phyloP scores from a whole-genome alignment of 1,284 basidiomycete genomes.

The Ceratobasidium papillatum region DNA sequence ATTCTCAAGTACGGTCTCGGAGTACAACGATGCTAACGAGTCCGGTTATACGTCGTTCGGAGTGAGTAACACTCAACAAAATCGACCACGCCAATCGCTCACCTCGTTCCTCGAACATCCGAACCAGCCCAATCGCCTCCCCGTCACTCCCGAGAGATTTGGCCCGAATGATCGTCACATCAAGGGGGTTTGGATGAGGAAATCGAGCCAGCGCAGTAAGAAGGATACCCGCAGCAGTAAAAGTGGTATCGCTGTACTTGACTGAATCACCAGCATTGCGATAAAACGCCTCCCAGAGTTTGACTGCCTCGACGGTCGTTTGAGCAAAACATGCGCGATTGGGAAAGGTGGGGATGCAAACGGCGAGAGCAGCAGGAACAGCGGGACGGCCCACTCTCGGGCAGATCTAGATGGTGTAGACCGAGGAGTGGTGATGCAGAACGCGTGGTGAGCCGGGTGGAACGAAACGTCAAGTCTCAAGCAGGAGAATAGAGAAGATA shows the following conservation, averaged over 20 bases:
- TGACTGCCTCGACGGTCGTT: conserved; percentile 55
- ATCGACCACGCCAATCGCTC: conserved; percentile 41
- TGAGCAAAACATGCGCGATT: conserved; percentile 59
- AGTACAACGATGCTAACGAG: conserved; percentile 61
- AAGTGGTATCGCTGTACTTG: conserved; percentile 19
- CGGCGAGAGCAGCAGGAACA: conserved; percentile 50
- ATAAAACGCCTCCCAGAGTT: conserved; percentile 58
- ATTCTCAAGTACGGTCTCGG: conserved; percentile 61
- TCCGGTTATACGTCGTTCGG: conserved; percentile 51
- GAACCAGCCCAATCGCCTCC: conserved; percentile 60
- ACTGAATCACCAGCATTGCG: conserved; percentile 40
- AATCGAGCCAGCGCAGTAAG: conserved; percentile 50
- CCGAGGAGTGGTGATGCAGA: conserved; percentile 20
- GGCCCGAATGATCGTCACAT: conserved; percentile 67
- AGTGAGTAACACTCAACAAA: conserved; percentile 40
- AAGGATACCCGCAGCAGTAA: conserved; percentile 26
- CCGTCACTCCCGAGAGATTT: conserved; percentile 63
- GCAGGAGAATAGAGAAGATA: background rate
- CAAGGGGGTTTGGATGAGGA: conserved; percentile 69
- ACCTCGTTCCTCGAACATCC: conserved; percentile 61
- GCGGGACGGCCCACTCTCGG: conserved; percentile 47
- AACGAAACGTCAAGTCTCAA: conserved; percentile 38
- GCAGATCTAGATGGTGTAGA: background rate
- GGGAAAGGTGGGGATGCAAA: conserved; percentile 50
- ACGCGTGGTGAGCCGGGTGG: conserved; percentile 36